Evolutionary conservation across 1,139 yeast species (phyloP).

Genomic region (Sugiyamaella pinicola): DNA sequence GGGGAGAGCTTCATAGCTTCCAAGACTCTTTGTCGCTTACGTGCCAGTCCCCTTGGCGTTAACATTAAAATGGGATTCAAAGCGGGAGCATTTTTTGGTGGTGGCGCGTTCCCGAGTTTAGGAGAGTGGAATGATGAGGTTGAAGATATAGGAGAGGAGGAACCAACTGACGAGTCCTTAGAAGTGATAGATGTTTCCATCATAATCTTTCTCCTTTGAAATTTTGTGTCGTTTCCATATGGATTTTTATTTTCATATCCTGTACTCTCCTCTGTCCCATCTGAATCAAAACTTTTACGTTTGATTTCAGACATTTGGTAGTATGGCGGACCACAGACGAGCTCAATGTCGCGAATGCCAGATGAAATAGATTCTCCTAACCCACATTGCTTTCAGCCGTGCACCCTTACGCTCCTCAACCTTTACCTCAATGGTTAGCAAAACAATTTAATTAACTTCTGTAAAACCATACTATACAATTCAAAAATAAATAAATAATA

Average conservation of each 20-base stretch:
- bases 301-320: constrained; percentile 7
- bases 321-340: neutral
- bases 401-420: too few relatives aligned
- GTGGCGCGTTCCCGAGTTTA: neutral
- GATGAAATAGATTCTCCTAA: too few relatives aligned
- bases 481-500: constrained; percentile 5
- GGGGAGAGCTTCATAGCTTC: constrained; percentile 12
- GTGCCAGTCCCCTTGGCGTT: constrained; percentile 19
- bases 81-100: neutral
- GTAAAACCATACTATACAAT: too few relatives aligned
- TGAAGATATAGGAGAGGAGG: neutral
- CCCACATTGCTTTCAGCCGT: too few relatives aligned
- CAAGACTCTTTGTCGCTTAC: constrained; percentile 15
- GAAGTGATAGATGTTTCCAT: neutral
- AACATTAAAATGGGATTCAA: constrained; percentile 20
- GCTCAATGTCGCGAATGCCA: too few relatives aligned
- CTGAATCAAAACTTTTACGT: neutral
- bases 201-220: neutral
- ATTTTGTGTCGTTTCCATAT: neutral
- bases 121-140: neutral
- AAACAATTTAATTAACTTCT: too few relatives aligned
- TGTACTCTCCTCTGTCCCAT: neutral
- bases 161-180: neutral
- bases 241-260: neutral
- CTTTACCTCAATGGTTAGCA: too few relatives aligned